A percentile compares a stretch with the other conserved stretches of the same genome.
Conservation (phyloP, 345 rosid genomes). For the Toxicodendron radicans region DNA sequence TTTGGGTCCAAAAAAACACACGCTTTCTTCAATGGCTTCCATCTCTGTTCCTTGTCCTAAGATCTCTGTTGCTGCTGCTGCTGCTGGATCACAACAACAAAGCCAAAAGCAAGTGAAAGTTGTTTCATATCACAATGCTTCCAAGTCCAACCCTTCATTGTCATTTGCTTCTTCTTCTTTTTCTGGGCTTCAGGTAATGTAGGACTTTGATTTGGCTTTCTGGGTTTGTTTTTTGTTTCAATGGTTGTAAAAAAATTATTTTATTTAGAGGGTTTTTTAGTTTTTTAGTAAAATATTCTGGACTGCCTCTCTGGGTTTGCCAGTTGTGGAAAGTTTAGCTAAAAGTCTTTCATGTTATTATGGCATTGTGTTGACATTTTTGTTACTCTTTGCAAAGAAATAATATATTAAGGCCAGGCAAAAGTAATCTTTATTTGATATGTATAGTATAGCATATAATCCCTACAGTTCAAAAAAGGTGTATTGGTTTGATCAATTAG, state of each 20-base stretch:
- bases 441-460: not conserved
- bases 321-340: not conserved
- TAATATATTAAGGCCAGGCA: not conserved
- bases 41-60: slow-evolving; percentile 64
- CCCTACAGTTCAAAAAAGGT: not conserved
- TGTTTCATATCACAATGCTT: slow-evolving; percentile 31
- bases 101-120: slow-evolving; percentile 21
- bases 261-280: too few species aligned
- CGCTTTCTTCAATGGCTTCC: slow-evolving; percentile 47
- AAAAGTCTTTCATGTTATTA: not conserved
- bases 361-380: not conserved
- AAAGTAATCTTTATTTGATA: not conserved
- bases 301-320: not conserved
- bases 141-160: slow-evolving; percentile 18
- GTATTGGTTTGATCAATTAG: not conserved
- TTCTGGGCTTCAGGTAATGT: slow-evolving; percentile 46
- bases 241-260: not conserved
- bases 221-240: not conserved
- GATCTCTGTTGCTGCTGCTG: slow-evolving; percentile 43
- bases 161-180: slow-evolving; percentile 27
- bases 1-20: not conserved
- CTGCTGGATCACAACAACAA: slow-evolving; percentile 33
- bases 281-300: not conserved
- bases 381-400: not conserved
- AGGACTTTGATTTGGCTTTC: not conserved